Evolutionary conservation across 805 yeast genomes (phyloP), one percentile per base, ranked within the genome.

Genomic region (Cyberlindnera galapagoensis): DNA sequence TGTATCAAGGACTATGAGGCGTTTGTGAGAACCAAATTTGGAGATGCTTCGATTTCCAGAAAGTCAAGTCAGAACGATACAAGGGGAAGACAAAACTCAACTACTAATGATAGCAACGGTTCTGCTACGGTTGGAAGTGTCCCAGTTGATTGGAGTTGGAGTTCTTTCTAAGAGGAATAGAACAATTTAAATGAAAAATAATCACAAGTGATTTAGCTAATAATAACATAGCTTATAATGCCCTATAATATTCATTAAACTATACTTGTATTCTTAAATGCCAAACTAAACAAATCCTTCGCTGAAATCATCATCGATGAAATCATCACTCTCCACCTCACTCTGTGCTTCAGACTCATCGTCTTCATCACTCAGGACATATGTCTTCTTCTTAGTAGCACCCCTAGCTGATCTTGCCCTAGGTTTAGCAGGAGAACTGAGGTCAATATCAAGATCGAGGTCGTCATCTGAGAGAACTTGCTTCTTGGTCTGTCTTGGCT

Each of bases 121-220:
- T 33, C 46, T 10, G 30, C 34, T 3, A n/a, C n/a, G n/a, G 40
- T 57, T 1, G 73, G 71, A 3, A 60, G 62, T 25, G 75, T 79
- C 8, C 86, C 86, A 10, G 84, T 80, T 12, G 82, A 80, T 51
- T 80, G 87, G 87, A 75, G 74, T 46, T 80, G 88, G 88, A 74
- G 82, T 40, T 77, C 85, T 13, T 79, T 79, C 46, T 79, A 59
- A 31, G 14, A n/a, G n/a, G n/a, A n/a, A n/a, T n/a, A n/a, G n/a
- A n/a, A n/a, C n/a, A n/a, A n/a, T n/a, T n/a, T n/a, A n/a, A n/a
- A n/a, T n/a, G n/a, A n/a, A n/a, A n/a, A n/a, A n/a, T n/a, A n/a
- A n/a, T n/a, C n/a, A n/a, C n/a, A n/a, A n/a, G n/a, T n/a, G n/a
- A n/a, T n/a, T n/a, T n/a, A n/a, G n/a, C n/a, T n/a, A n/a, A n/a